Percentiles rank a stretch among this genome's conserved stretches.
Conservation (phyloP, 163 green algal species). For the Smithsoniella earleae region DNA sequence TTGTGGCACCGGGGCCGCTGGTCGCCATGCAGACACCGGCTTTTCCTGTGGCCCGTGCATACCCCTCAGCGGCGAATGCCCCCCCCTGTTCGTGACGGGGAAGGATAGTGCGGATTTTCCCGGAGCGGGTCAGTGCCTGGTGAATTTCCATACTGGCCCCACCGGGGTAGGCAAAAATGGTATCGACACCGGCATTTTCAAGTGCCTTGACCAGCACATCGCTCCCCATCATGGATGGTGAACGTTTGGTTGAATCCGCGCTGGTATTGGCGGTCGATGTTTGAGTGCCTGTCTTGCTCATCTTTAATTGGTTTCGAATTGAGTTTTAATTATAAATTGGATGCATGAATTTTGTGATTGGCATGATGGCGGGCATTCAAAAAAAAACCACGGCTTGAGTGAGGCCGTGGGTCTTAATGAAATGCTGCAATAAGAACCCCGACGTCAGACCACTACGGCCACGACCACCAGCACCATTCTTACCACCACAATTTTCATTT, state of each 20-base stretch:
- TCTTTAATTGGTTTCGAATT: too few relatives aligned
- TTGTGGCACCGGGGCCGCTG: slow-evolving; percentile 90
- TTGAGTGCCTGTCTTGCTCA: neutral
- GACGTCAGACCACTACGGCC: too few relatives aligned
- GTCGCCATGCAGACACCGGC: slow-evolving; percentile 98
- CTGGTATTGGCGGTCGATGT: slow-evolving; percentile 37
- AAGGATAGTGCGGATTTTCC: slow-evolving; percentile 83
- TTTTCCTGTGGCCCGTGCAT: slow-evolving; percentile 83
- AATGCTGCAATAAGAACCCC: too few relatives aligned
- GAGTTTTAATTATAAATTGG: too few relatives aligned
- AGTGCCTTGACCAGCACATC: slow-evolving; percentile 94
- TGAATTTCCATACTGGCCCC: slow-evolving; percentile 98
- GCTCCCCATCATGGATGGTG: slow-evolving; percentile 76
- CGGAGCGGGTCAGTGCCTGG: slow-evolving; percentile 85
- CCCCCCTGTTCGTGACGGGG: slow-evolving; percentile 97
- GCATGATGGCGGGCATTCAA: too few relatives aligned
- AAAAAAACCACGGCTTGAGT: too few relatives aligned
- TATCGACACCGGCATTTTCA: slow-evolving; percentile 75
- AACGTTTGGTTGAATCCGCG: slow-evolving; percentile 70
- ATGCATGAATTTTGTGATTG: too few relatives aligned
- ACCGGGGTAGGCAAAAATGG: slow-evolving; percentile 90
- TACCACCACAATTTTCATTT: too few relatives aligned
- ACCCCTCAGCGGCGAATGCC: slow-evolving; percentile 97
- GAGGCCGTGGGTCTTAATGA: too few relatives aligned
- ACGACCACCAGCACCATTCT: too few relatives aligned